These are phyloP conservation scores for Pestalotiopsis sp. DNA, from an alignment of 2,329 filamentous ascomycete genomes.

Conservation along the genomic window DNA sequence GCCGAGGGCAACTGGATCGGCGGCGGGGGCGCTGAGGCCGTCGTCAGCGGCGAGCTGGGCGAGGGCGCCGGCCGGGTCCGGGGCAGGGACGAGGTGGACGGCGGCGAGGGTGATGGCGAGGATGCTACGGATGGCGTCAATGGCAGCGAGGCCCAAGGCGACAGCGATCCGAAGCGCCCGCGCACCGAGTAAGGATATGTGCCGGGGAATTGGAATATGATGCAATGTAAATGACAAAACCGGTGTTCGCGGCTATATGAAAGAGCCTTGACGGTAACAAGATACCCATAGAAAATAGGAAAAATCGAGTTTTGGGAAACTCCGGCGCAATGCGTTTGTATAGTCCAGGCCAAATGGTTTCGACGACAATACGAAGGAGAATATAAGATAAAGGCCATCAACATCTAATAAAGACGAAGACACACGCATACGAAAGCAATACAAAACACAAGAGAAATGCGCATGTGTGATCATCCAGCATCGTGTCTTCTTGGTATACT, in stretches of 20 bases:
- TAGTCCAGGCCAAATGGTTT: too few species aligned
- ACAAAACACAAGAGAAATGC: background rate
- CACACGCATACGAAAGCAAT: background rate
- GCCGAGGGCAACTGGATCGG: conserved; percentile 78
- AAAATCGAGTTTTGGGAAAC: too few species aligned
- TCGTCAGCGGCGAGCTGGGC: conserved; percentile 55
- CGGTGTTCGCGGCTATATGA: background rate
- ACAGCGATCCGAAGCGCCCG: conserved; percentile 35
- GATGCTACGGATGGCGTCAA: conserved; percentile 41
- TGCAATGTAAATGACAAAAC: background rate
- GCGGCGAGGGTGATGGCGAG: conserved; percentile 29
- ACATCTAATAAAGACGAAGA: background rate
- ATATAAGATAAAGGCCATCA: too few species aligned
- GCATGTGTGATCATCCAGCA: background rate
- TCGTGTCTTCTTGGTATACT: background rate
- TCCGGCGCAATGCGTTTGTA: too few species aligned
- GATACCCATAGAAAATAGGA: too few species aligned
- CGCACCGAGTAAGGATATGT: conserved; percentile 28
- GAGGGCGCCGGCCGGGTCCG: conserved; percentile 66
- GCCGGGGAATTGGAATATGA: background rate
- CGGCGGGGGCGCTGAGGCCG: conserved; percentile 38
- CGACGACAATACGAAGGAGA: too few species aligned
- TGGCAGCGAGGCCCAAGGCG: conserved; percentile 40
- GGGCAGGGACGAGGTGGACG: conserved; percentile 54
- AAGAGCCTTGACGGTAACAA: too few species aligned